phyloP scores from a whole-genome alignment of 176 grass and related monocot genomes.

The Ensete glaucum region DNA sequence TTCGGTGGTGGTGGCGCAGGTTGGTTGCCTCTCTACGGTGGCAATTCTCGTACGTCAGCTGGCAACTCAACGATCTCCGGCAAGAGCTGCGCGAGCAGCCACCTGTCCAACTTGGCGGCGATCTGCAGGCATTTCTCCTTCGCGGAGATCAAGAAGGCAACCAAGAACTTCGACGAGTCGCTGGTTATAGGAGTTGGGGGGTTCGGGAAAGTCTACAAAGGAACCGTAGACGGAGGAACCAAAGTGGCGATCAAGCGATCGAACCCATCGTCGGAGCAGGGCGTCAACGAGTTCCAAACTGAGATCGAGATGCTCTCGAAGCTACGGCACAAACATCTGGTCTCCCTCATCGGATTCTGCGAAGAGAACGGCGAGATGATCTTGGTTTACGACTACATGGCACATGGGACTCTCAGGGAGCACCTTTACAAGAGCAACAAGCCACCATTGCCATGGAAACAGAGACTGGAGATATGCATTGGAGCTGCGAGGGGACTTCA shows the following conservation, averaged over 20 bases:
- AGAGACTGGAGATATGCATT: constrained; percentile 10
- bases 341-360: constrained; percentile 13
- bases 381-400: constrained; percentile 14
- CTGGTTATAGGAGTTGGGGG: constrained; percentile 3
- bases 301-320: constrained; percentile 15
- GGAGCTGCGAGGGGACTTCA: neutral
- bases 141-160: neutral
- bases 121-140: constrained; percentile 4
- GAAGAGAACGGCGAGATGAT: constrained; percentile 17
- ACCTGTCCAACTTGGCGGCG: neutral
- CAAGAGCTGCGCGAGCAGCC: constrained; percentile 4
- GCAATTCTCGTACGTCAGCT: neutral
- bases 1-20: neutral
- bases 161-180: constrained; percentile 6
- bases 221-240: neutral
- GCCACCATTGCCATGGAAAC: constrained; percentile 5
- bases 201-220: constrained; percentile 8
- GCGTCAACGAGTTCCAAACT: constrained; percentile 7
- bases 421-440: constrained; percentile 7
- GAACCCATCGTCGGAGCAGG: constrained; percentile 8
- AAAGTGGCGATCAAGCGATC: constrained; percentile 9
- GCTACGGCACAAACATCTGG: constrained; percentile 6
- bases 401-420: constrained; percentile 7
- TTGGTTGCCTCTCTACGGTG: constrained; percentile 1
- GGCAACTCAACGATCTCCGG: constrained; percentile 2